Percentiles rank a stretch among this genome's conserved stretches.
Conservation (phyloP, 345 rosid species). For the Syzygium aqueum region DNA sequence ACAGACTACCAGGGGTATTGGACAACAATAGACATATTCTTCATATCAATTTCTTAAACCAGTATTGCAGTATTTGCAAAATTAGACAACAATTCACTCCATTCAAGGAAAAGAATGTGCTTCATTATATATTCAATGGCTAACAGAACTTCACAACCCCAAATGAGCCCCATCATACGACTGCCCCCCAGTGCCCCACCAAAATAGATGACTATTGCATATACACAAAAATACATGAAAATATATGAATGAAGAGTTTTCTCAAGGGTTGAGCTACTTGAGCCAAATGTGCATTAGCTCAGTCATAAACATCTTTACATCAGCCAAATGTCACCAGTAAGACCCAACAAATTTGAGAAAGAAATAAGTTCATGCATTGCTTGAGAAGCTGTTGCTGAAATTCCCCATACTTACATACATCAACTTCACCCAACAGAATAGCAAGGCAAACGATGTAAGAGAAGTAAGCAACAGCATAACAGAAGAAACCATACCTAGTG, state of each 20-base stretch:
- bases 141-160: neutral
- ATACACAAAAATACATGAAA: neutral
- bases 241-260: neutral
- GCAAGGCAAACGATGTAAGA: neutral
- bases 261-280: neutral
- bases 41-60: neutral
- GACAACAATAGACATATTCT: neutral
- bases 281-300: neutral
- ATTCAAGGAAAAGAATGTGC: neutral
- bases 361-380: neutral
- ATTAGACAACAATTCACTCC: neutral
- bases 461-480: neutral
- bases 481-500: constrained; percentile 49
- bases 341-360: too few relatives aligned
- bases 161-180: neutral
- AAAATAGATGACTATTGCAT: neutral
- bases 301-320: neutral
- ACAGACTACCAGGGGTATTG: neutral
- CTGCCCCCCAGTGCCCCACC: neutral
- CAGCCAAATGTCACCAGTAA: neutral
- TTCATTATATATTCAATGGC: neutral
- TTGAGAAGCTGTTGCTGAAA: neutral
- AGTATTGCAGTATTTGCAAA: neutral
- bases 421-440: neutral
- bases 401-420: neutral